These are phyloP conservation scores for Cordyceps pruinosa DNA, from an alignment of 2,329 filamentous ascomycete species.

Conservation along the genomic window DNA sequence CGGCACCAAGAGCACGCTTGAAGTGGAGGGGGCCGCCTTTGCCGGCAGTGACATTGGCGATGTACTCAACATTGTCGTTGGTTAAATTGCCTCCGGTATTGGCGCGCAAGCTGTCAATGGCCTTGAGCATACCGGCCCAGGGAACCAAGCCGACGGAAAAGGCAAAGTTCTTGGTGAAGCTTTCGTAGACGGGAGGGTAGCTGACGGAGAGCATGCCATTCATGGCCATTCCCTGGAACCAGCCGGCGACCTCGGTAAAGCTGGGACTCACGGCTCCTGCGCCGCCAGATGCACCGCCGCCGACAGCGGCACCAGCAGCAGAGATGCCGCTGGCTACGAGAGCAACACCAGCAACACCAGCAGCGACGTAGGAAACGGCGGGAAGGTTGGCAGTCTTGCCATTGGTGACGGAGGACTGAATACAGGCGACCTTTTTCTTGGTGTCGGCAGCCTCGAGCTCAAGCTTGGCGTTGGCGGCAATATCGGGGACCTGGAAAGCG, in stretches of 20 bases:
- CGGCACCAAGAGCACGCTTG: constrained; percentile 47
- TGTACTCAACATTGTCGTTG: constrained; percentile 64
- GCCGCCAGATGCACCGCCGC: constrained; percentile 49
- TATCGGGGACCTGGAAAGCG: constrained; percentile 84
- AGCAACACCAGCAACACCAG: constrained; percentile 78
- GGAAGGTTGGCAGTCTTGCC: constrained; percentile 73
- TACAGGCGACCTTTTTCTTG: constrained; percentile 66
- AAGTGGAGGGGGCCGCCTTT: constrained; percentile 34
- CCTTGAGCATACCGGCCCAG: constrained; percentile 70
- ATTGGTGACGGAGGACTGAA: constrained; percentile 75
- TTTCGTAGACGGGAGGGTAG: constrained; percentile 81
- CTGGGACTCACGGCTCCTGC: constrained; percentile 67
- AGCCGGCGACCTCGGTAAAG: constrained; percentile 77
- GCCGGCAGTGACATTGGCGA: constrained; percentile 70
- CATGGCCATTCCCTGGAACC: constrained; percentile 90
- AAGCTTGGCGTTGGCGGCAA: constrained; percentile 77
- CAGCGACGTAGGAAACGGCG: constrained; percentile 77
- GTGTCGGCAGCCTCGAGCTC: constrained; percentile 58
- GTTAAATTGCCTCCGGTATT: constrained; percentile 83
- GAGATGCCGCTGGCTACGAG: constrained; percentile 66
- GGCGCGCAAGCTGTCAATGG: constrained; percentile 77
- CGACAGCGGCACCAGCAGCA: constrained; percentile 55
- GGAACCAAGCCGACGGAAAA: constrained; percentile 82
- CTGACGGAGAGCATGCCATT: constrained; percentile 93
- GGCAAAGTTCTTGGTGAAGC: constrained; percentile 86